Evolutionary conservation across 2,329 filamentous ascomycete genomes (phyloP).

Genomic region (Plectosphaerella cucumerina): DNA sequence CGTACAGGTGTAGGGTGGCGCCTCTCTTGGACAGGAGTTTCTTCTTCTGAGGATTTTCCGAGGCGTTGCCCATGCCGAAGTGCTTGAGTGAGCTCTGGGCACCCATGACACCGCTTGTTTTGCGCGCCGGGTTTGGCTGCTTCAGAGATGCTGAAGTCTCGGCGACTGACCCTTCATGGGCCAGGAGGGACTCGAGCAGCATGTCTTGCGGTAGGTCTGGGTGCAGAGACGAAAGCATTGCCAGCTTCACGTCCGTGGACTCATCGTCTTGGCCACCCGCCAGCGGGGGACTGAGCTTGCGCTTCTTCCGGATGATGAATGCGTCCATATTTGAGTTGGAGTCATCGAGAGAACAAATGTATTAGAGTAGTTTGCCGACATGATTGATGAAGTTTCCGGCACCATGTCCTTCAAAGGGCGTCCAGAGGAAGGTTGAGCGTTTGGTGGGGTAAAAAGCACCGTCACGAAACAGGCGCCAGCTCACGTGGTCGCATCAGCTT

Average conservation of each 20-base stretch:
- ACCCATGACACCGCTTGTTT: slow-evolving; percentile 33
- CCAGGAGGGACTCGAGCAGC: slow-evolving; percentile 74
- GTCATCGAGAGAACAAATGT: not conserved
- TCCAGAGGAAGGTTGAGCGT: not conserved
- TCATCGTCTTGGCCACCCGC: slow-evolving; percentile 52
- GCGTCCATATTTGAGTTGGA: slow-evolving; percentile 44
- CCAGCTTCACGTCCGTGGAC: slow-evolving; percentile 85
- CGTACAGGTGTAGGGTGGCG: slow-evolving; percentile 77
- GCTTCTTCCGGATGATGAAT: slow-evolving; percentile 52
- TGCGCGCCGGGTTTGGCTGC: slow-evolving; percentile 25
- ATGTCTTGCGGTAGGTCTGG: slow-evolving; percentile 58
- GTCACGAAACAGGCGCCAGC: not conserved
- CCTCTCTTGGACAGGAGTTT: slow-evolving; percentile 68
- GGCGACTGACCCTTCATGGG: slow-evolving; percentile 72
- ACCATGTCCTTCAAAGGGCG: not conserved
- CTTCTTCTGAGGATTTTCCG: slow-evolving; percentile 31
- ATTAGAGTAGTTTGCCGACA: not conserved
- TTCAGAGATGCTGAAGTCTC: slow-evolving; percentile 56
- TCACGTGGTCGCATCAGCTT: not conserved
- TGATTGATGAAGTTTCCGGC: not conserved
- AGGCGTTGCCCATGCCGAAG: slow-evolving; percentile 31
- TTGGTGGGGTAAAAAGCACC: not conserved
- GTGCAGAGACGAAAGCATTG: slow-evolving; percentile 74
- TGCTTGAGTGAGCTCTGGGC: slow-evolving; percentile 61
- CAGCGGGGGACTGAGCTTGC: slow-evolving; percentile 30